Evolutionary conservation across 306 rosid species (phyloP), one percentile per base, ranked within the genome.

Genomic region (Prunus mume): DNA sequence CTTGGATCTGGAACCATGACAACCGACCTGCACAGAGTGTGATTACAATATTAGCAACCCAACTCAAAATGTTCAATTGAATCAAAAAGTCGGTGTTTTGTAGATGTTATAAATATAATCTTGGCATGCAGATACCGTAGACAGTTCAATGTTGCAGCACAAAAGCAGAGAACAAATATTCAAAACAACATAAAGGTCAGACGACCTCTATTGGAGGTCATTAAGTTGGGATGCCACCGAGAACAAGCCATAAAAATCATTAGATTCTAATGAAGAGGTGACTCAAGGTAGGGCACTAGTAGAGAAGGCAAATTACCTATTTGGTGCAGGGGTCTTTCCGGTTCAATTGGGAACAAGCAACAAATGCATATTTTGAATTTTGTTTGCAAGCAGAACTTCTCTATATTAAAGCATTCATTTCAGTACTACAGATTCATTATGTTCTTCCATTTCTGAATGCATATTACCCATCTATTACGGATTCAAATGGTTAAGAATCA

Each of bases 1-100:
- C 89, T 95, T 76, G 96, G 91, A 87, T 95, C 97, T 28, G 98
- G 97, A 73, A 95, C 93, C 98, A 95, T 92, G 46, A 90, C 85
- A 58, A 71, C 96, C 43, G 54, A 86, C 98, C 98, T 92, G 89
- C 65, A 83, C 34, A 41, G 18, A 54, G 74, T 46, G 24, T 65
- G 56, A 85, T 30, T 51, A 55, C 32, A 69, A 71, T 43, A 18
- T 68, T 78, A 71, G 38, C 32, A 73, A 47, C 50, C 55, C 68
- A 58, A 45, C 57, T 74, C 49, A 30, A 12, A 68, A 41, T 51
- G 64, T 73, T 45, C 68, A 13, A 66, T 49, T 27, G 69, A 75
- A 41, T 22, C 3, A 10, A 64, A 10, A 64, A 30, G 17, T 19
- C 12, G 43, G 67, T 18, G 49, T 18, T 71, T 52, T 24, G 38